A percentile compares a stretch with the other conserved stretches of the same genome.
These are phyloP conservation scores for Lentinula edodes DNA, from an alignment of 768 basidiomycete species.

Conservation along the genomic window DNA sequence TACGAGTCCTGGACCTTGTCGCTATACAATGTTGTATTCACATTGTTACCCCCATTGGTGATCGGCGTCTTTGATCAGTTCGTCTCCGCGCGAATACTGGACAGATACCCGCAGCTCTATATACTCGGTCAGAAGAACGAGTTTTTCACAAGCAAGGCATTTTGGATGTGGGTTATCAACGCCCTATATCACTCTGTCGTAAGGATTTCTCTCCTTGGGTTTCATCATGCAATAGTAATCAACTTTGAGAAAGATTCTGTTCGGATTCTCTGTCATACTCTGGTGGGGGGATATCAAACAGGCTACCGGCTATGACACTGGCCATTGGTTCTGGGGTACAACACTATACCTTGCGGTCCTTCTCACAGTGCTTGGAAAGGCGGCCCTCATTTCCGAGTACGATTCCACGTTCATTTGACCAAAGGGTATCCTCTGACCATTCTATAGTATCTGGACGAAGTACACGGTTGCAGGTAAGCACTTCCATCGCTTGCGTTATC, in stretches of 20 bases:
- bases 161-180: constrained; percentile 90
- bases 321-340: constrained; percentile 99
- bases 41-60: constrained; percentile 91
- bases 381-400: constrained; percentile 95
- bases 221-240: constrained; percentile 1
- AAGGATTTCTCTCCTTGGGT: constrained; percentile 19
- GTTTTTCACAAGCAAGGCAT: constrained; percentile 87
- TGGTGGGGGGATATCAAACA: constrained; percentile 93
- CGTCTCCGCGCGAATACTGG: constrained; percentile 92
- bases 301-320: constrained; percentile 73
- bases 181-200: constrained; percentile 89
- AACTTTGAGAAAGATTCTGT: constrained; percentile 57
- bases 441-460: constrained; percentile 91
- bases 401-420: constrained; percentile 24
- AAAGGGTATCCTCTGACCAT: neutral
- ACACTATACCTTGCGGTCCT: constrained; percentile 91
- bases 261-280: constrained; percentile 80
- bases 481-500: neutral
- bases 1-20: constrained; percentile 99
- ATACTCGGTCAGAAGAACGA: constrained; percentile 89
- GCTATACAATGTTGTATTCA: constrained; percentile 94
- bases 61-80: constrained; percentile 99
- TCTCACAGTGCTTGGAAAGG: constrained; percentile 94
- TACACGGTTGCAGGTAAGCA: constrained; percentile 86
- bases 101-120: constrained; percentile 96